Evolutionary conservation across 2,329 filamentous ascomycete genomes (phyloP).

Genomic region (Diaporthe sp.): DNA sequence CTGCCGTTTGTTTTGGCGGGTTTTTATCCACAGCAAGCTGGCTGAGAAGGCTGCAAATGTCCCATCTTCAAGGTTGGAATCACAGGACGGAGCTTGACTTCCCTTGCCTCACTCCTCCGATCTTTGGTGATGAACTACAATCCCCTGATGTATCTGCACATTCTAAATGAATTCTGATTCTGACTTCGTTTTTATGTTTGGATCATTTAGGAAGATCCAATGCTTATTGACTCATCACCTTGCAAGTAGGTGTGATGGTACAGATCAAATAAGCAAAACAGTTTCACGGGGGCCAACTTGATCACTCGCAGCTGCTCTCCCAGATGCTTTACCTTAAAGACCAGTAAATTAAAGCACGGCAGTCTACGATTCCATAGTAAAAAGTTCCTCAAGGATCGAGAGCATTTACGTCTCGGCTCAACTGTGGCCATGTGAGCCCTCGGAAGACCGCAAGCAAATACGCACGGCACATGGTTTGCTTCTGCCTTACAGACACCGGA

Average conservation of each 20-base stretch:
- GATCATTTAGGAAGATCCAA: background rate
- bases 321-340: background rate
- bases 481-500: background rate
- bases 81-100: background rate
- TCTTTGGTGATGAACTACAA: background rate
- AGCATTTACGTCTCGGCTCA: background rate
- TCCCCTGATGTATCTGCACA: no score
- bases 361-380: background rate
- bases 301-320: background rate
- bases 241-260: background rate
- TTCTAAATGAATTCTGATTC: background rate
- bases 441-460: background rate
- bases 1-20: background rate
- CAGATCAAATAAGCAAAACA: background rate
- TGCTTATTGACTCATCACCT: background rate
- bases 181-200: background rate
- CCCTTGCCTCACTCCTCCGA: background rate
- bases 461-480: background rate
- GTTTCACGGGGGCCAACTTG: background rate
- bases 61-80: background rate
- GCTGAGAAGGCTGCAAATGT: background rate
- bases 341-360: background rate
- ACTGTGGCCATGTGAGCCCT: background rate
- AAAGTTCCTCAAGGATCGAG: background rate
- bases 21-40: no score